Base-by-base conservation (phyloP, 768 basidiomycete species). In the Amyloporia xantha region DNA sequence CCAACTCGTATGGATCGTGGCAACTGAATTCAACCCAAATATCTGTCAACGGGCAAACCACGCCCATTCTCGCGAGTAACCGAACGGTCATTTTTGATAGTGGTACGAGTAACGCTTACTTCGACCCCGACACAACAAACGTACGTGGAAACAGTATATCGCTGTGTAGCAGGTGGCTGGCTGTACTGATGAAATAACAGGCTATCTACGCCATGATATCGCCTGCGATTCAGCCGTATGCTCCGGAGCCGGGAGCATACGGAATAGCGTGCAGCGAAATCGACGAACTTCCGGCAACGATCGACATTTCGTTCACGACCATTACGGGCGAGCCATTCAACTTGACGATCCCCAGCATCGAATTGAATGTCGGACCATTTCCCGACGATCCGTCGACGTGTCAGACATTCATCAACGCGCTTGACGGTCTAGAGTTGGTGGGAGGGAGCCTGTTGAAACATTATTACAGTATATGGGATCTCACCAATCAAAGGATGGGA, bases 341-440 rank as follows among this genome's bases (percentile, higher is more conserved):
- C 54, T 64, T 81, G 21, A 79, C 77, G 2, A 76, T 80, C 50
- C 78, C 78, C 15, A 75, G 73, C 63, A 71, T 64, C 50, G 78
- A 81, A 58, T 71, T 82, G 44, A 77, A 66, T 54, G 77, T 79
- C 27, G 79, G 78, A 10, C 77, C 78, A 12, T 80, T 81, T 61
- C 59, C 66, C n/a, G 73, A 67, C 53, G 65, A 79, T 54, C 64
- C 76, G 4, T 58, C 68, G 13, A 60, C 69, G 24, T 80, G 78
- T 60, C 78, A 80, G 60, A 79, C 78, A 5, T 68, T 80, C 25
- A 77, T 79, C 66, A 81, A 79, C 54, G 74, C 77, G n/a, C 72
- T 74, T 53, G 76, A 79, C 58, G 72, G 71, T 3, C 63, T 75
- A 42, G 68, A 41, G 59, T 57, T 81, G 27, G 71, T 81, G 23